Conservation (phyloP, 768 basidiomycete genomes). For the Serendipita vermifera region DNA sequence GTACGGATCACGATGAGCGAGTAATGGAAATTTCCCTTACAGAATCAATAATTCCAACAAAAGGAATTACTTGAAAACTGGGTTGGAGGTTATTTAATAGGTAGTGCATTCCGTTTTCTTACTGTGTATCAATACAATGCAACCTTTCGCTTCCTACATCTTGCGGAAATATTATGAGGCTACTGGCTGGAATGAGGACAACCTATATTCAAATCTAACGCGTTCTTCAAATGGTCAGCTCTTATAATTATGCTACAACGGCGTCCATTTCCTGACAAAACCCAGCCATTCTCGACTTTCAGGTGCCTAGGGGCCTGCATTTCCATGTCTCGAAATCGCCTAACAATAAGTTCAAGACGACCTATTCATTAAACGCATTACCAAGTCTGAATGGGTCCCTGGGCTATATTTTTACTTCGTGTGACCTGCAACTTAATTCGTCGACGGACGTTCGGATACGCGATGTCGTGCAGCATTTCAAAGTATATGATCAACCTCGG, state of each 20-base stretch:
- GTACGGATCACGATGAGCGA: background rate
- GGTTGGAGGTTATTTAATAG: too few relatives aligned
- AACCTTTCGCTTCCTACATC: constrained; percentile 79
- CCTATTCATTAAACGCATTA: constrained; percentile 85
- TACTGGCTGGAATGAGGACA: constrained; percentile 98
- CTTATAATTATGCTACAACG: background rate
- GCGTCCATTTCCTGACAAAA: constrained; percentile 4
- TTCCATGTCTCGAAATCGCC: constrained; percentile 79
- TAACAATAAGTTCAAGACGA: constrained; percentile 76
- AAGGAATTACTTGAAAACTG: too few relatives aligned
- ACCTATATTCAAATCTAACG: constrained; percentile 79
- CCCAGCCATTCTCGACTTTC: constrained; percentile 85
- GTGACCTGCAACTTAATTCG: constrained; percentile 56
- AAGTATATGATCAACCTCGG: constrained; percentile 67
- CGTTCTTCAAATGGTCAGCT: constrained; percentile 69
- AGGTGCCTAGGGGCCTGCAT: constrained; percentile 67
- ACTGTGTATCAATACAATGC: too few relatives aligned
- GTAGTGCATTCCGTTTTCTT: too few relatives aligned
- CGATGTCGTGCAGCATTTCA: constrained; percentile 81
- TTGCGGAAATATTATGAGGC: constrained; percentile 78
- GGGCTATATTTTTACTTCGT: constrained; percentile 87
- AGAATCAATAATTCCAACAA: too few relatives aligned
- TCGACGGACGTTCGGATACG: constrained; percentile 69
- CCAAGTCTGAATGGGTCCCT: constrained; percentile 86
- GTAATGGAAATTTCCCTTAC: too few relatives aligned